Evolutionary conservation across 202 grass and related monocot genomes (phyloP).

Genomic region (Digitaria exilis): DNA sequence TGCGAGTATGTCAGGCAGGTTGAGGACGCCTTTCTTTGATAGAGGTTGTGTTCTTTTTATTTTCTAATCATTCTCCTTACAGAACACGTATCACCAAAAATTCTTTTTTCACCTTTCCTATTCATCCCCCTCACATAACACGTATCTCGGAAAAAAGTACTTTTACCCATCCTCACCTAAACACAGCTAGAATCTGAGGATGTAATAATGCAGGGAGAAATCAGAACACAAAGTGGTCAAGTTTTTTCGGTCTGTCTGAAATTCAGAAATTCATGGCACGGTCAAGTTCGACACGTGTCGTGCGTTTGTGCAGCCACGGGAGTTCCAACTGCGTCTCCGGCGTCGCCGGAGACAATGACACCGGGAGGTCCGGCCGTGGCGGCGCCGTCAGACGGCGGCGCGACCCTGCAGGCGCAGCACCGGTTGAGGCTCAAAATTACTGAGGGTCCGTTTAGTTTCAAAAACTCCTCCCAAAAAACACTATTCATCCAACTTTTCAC

Average conservation of each 20-base stretch:
- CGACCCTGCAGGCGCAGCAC: constrained; percentile 21
- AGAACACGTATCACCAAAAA: no score
- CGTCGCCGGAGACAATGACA: constrained; percentile 9
- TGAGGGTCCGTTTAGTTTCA: no score
- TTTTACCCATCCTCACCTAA: no score
- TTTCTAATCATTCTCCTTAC: no score
- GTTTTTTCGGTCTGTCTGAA: not conserved
- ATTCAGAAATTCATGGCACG: no score
- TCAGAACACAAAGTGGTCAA: not conserved
- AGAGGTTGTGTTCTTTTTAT: no score
- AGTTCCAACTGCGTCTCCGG: constrained; percentile 16
- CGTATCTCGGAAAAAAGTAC: no score
- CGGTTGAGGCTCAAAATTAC: not conserved
- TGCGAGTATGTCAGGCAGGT: constrained; percentile 90
- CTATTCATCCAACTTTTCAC: no score
- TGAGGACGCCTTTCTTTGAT: constrained; percentile 91
- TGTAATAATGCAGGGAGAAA: not conserved
- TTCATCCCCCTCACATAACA: no score
- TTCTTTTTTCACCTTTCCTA: no score
- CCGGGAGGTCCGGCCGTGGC: not conserved
- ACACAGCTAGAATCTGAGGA: constrained; percentile 82
- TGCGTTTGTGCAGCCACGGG: constrained; percentile 22
- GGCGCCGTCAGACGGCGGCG: constrained; percentile 18
- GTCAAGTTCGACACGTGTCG: not conserved
- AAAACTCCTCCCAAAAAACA: no score